Base-by-base conservation (phyloP, 345 rosid species). In the Bruguiera parviflora region DNA sequence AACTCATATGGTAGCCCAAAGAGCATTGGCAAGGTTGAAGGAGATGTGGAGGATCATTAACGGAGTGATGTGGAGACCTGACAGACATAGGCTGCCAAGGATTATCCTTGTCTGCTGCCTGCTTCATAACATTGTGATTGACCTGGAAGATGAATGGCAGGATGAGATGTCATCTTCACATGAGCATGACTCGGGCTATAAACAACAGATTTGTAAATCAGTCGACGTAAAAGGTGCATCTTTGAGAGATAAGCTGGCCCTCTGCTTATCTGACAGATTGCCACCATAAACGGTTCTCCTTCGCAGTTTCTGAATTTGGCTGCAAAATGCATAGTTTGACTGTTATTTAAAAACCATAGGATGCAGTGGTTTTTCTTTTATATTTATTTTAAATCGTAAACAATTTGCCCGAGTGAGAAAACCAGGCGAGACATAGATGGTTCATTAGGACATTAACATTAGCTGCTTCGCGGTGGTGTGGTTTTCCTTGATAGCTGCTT, bases 11-110 rank as follows among this genome's bases (percentile, higher is more conserved):
- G 81, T 84, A 20, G 92, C 92, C 15, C 76, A 77, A 21, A 74
- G 80, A 29, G 92, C 92, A 27, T 69, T 85, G 39, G 78, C 80
- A 16, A 76, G 84, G 71, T 69, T 88, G 71, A 88, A 88, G 73
- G 88, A 82, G 32, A 78, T 49, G 63, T 84, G 88, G 89, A 83
- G 77, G 72, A 85, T 88, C 72, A 88, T 88, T 66, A 79, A 73
- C 1, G 87, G 87, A 56, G 83, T 76, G 15, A 85, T 84, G 92
- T 88, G 90, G 90, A 79, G 89, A 72, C 92, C 92, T 0, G 92
- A 85, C 80, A 79, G 76, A 65, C 83, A 82, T 58, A 82, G 76
- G 77, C 71, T 85, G 74, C 88, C 88, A 0, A 84, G 92, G 84
- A 82, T 85, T 33, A 79, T 88, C 73, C 82, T 85, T 1, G 89